Base-by-base conservation (phyloP, 2,329 filamentous ascomycete genomes). In the Trichophyton simii region DNA sequence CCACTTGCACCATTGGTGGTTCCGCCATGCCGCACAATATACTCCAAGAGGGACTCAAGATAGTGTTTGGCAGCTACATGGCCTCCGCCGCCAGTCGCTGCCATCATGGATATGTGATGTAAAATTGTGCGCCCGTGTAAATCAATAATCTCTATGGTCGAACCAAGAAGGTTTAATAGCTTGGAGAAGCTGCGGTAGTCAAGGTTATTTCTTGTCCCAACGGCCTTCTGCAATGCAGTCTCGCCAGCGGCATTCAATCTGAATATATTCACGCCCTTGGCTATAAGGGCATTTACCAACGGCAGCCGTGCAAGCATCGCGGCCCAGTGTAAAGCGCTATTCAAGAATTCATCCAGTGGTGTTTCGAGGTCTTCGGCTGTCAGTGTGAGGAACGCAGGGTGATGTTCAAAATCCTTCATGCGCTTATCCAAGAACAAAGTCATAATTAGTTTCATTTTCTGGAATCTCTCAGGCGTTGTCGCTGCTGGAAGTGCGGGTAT, bases 311-410 rank as follows among this genome's bases (percentile, higher is more conserved):
- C 91, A 55, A 99, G 80, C 3, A 94, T 96, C 3, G 94, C 91
- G 1, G 94, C 94, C 94, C 94, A 99, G 70, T 97, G 92, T 46
- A 99, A 79, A 2, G 91, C 91, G 18, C 91, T 97, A 70, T 97
- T 78, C 25, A 72, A 90, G 63, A 90, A 90, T 28, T 87, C 82
- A 70, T 99, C 94, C 62, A 99, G 89, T 1, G 94, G 92, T 72
- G 94, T 87, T 69, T 99, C 94, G 22, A 97, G 82, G 66, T 99
- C 92, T 44, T 86, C 78, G 0, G 89, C 84, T 1, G 85, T 87
- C 61, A 96, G 80, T 8, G 85, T 85, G 57, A 85, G 80, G 44
- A 99, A 83, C 44, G 88, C 87, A 9, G 91, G 87, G 68, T 92
- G 87, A 61, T 87, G 85, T 1, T 85, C 82, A 65, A 81, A 86